Evolutionary conservation across 768 basidiomycete species (phyloP).

Genomic region (Amanita rimosa): DNA sequence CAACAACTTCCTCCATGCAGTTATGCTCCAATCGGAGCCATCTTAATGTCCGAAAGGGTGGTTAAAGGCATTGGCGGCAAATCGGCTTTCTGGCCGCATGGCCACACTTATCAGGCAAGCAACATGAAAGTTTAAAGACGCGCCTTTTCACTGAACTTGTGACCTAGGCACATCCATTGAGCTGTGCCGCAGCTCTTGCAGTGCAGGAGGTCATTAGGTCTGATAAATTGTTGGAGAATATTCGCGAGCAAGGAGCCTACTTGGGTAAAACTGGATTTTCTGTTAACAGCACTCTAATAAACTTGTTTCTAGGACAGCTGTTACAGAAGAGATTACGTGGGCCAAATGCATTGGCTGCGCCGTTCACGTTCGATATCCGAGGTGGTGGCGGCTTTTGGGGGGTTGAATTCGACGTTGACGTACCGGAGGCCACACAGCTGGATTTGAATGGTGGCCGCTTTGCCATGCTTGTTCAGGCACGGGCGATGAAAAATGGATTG

Average conservation of each 20-base stretch:
- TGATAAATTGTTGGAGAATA: slow-evolving; percentile 62
- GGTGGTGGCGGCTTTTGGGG: slow-evolving; percentile 81
- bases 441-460: slow-evolving; percentile 45
- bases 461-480: slow-evolving; percentile 61
- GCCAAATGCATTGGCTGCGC: slow-evolving; percentile 46
- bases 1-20: slow-evolving; percentile 21
- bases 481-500: slow-evolving; percentile 53
- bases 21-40: slow-evolving; percentile 74
- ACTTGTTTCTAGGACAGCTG: slow-evolving; percentile 24
- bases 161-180: slow-evolving; percentile 54
- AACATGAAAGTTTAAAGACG: background rate
- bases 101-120: slow-evolving; percentile 72
- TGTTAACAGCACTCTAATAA: background rate
- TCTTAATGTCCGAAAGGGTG: slow-evolving; percentile 64
- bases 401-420: slow-evolving; percentile 68
- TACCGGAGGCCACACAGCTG: slow-evolving; percentile 25
- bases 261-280: slow-evolving; percentile 25
- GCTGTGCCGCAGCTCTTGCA: slow-evolving; percentile 71
- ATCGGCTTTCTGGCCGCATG: slow-evolving; percentile 74
- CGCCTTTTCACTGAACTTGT: background rate
- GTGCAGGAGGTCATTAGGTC: slow-evolving; percentile 64
- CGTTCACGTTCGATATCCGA: slow-evolving; percentile 69
- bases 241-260: slow-evolving; percentile 47
- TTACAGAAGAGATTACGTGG: slow-evolving; percentile 43
- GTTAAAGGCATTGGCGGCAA: slow-evolving; percentile 55